Conservation (phyloP, 139 green algal genomes). For the Spirogloea muscicola region DNA sequence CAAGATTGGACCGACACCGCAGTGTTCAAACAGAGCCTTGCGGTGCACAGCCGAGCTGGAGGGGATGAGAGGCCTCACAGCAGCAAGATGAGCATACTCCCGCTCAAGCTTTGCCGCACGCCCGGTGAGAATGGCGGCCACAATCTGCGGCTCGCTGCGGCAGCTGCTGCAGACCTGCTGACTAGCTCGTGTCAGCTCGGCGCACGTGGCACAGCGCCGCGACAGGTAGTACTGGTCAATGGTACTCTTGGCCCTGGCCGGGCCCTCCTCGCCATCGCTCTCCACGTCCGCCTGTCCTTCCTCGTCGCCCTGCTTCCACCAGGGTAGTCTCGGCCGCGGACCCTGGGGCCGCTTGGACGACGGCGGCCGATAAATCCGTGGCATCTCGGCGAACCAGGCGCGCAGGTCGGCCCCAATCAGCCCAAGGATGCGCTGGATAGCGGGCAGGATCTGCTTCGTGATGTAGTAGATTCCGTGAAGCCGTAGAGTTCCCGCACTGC, state of each 20-base stretch:
- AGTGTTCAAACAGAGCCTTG: too few species aligned
- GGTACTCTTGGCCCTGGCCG: constrained; percentile 56
- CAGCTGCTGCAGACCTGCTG: constrained; percentile 16
- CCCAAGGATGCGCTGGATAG: constrained; percentile 79
- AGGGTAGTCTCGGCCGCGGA: not conserved
- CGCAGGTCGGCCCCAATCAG: constrained; percentile 81
- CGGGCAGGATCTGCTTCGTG: constrained; percentile 85
- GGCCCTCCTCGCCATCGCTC: constrained; percentile 4
- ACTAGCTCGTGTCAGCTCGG: constrained; percentile 65
- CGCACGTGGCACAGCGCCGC: constrained; percentile 84
- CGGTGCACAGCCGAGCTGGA: too few species aligned
- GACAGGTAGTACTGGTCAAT: constrained; percentile 92
- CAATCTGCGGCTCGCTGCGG: not conserved
- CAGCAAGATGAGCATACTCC: constrained; percentile 8
- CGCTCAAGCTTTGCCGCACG: constrained; percentile 6
- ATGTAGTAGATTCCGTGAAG: constrained; percentile 94
- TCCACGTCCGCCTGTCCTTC: not conserved
- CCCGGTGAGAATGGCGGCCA: constrained; percentile 7
- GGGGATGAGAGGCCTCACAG: constrained; percentile 5
- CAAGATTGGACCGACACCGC: too few species aligned
- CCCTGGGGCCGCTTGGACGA: constrained; percentile 10
- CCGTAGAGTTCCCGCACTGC: too few species aligned
- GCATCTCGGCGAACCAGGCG: constrained; percentile 81
- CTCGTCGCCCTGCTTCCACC: not conserved
- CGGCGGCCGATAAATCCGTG: constrained; percentile 23